These are phyloP conservation scores for Pichia nakasei DNA, from an alignment of 805 yeast genomes.

Conservation along the genomic window DNA sequence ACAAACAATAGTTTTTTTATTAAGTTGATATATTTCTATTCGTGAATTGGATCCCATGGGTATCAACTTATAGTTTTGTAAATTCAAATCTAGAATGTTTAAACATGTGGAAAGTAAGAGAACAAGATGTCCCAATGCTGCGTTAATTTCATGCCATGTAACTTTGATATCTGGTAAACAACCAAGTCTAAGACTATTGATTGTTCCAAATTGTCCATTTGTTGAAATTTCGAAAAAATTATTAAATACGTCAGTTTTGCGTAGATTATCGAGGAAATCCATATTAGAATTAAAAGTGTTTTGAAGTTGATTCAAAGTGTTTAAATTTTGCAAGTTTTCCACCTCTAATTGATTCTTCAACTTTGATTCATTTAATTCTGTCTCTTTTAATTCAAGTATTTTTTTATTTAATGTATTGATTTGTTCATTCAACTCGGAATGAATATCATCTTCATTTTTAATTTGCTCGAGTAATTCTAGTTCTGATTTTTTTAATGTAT, in stretches of 20 bases:
- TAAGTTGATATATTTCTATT: slow-evolving; percentile 45
- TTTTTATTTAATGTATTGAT: slow-evolving; percentile 36
- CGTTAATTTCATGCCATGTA: slow-evolving; percentile 87
- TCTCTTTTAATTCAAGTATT: slow-evolving; percentile 27
- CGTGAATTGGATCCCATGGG: slow-evolving; percentile 84
- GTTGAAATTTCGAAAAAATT: slow-evolving; percentile 79
- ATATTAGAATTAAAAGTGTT: slow-evolving; percentile 54
- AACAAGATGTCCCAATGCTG: slow-evolving; percentile 81
- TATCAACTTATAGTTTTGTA: slow-evolving; percentile 53
- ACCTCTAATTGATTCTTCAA: slow-evolving; percentile 49
- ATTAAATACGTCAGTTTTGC: slow-evolving; percentile 73
- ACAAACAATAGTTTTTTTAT: slow-evolving; percentile 31
- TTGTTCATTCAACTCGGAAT: slow-evolving; percentile 39
- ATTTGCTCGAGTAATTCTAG: slow-evolving; percentile 29
- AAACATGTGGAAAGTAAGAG: slow-evolving; percentile 58
- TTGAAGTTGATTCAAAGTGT: slow-evolving; percentile 54
- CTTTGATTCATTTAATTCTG: slow-evolving; percentile 38
- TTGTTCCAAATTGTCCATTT: slow-evolving; percentile 79
- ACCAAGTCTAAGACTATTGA: slow-evolving; percentile 81
- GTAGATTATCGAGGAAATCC: slow-evolving; percentile 57
- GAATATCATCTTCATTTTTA: slow-evolving; percentile 34
- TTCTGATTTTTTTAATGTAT: slow-evolving; percentile 34
- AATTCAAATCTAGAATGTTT: slow-evolving; percentile 43
- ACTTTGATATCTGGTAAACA: slow-evolving; percentile 48
- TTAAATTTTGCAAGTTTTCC: slow-evolving; percentile 39